Evolutionary conservation across 257 asterid genomes (phyloP).

Genomic region (Craterostigma plantagineum): DNA sequence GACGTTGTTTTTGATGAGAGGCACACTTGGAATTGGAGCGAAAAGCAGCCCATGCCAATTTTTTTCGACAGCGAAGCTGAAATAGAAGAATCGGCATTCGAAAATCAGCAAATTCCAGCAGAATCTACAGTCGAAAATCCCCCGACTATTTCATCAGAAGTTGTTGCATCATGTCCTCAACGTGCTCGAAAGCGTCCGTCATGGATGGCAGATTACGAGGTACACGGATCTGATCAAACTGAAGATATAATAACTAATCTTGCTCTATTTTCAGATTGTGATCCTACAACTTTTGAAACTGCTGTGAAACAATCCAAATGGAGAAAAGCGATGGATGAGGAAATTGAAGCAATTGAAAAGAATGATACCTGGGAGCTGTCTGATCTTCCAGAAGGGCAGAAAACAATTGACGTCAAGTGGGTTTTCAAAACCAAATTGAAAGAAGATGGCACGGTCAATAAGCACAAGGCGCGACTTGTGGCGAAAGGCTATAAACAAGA

Average conservation of each 20-base stretch:
- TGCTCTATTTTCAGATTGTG: constrained; percentile 2
- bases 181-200: neutral
- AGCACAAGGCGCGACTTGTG: no score
- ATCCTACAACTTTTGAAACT: neutral
- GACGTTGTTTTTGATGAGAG: no score
- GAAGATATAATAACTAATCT: constrained; percentile 2
- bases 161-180: no score
- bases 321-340: neutral
- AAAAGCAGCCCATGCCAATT: no score
- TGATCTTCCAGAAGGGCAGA: neutral
- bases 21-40: no score
- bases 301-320: constrained; percentile 1
- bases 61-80: no score
- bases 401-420: constrained; percentile 2
- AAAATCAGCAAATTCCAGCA: no score
- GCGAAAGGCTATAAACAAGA: no score
- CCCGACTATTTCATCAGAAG: no score
- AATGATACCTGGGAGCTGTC: neutral
- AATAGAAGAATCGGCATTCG: no score
- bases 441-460: neutral
- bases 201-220: constrained; percentile 8
- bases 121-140: no score
- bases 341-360: neutral
- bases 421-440: neutral
- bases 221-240: neutral